phyloP scores from a whole-genome alignment of 139 green algal genomes.

The Closterium sp. region DNA sequence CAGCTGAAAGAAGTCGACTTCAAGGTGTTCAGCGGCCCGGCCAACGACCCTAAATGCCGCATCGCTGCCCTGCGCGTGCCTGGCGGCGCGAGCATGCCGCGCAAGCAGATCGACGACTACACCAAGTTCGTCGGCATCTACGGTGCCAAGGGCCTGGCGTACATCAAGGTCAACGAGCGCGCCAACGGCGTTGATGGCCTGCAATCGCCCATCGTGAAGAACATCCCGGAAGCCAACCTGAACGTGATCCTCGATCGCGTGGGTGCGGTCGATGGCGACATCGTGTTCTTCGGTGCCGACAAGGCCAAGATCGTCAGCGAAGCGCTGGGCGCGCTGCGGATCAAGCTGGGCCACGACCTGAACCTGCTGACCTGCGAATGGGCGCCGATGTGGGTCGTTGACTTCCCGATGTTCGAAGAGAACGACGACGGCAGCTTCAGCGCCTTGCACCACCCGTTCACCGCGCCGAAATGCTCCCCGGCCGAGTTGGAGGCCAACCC shows the following conservation, averaged over 20 bases:
- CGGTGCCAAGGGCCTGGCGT: constrained; percentile 68
- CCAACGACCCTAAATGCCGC: too few relatives aligned
- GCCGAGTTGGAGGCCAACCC: too few relatives aligned
- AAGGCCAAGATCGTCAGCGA: constrained; percentile 59
- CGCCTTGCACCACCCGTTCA: too few relatives aligned
- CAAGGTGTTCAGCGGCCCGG: too few relatives aligned
- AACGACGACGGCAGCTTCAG: too few relatives aligned
- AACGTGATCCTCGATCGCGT: neutral
- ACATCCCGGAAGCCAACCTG: neutral
- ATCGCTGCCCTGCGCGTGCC: too few relatives aligned
- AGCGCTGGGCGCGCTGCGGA: constrained; percentile 79
- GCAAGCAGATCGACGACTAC: constrained; percentile 55
- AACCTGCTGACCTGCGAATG: constrained; percentile 52
- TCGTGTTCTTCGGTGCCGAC: constrained; percentile 83
- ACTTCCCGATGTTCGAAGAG: constrained; percentile 96
- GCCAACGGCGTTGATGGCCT: too few relatives aligned
- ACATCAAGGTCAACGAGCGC: constrained; percentile 60
- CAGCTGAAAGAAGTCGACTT: too few relatives aligned
- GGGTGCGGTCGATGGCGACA: constrained; percentile 63
- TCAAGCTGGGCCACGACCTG: constrained; percentile 70
- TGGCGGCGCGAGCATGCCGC: too few relatives aligned
- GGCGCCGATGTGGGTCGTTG: constrained; percentile 88
- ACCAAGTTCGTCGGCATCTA: too few relatives aligned
- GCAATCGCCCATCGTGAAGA: too few relatives aligned
- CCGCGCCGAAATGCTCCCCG: too few relatives aligned